phyloP scores from a whole-genome alignment of 495 filamentous ascomycete species.

The Aspergillus asperescens region DNA sequence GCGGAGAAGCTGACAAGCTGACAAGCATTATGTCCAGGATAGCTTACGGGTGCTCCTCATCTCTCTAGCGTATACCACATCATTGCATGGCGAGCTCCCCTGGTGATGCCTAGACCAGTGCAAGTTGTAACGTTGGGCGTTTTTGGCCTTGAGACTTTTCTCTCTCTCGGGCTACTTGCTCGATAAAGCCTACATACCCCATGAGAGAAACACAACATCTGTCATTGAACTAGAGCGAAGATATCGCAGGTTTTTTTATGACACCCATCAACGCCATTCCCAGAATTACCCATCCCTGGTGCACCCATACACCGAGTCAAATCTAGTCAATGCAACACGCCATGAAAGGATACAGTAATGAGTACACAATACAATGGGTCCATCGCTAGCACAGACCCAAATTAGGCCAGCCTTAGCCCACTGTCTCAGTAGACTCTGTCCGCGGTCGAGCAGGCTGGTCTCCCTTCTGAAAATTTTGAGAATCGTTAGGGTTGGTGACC shows the following conservation, averaged over 20 bases:
- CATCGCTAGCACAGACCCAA: neutral
- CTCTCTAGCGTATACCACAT: too few relatives aligned
- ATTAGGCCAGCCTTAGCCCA: neutral
- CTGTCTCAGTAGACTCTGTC: neutral
- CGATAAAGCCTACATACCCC: too few relatives aligned
- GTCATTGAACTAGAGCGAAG: neutral
- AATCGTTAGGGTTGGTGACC: neutral
- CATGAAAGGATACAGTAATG: neutral
- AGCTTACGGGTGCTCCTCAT: too few relatives aligned
- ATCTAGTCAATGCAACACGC: neutral
- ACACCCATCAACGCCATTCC: neutral
- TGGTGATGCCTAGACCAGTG: neutral
- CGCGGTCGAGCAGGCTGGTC: neutral
- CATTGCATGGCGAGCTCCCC: neutral
- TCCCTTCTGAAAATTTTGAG: neutral
- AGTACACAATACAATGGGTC: neutral
- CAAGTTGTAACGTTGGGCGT: too few relatives aligned
- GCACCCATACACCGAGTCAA: neutral
- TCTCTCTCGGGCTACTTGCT: too few relatives aligned
- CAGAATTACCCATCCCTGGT: neutral
- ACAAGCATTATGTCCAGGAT: too few relatives aligned
- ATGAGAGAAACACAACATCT: neutral
- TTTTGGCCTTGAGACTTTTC: too few relatives aligned
- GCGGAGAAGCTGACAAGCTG: too few relatives aligned
- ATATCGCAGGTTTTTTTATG: neutral